phyloP scores from a whole-genome alignment of 1,139 yeast genomes.

The Protomyces lactucae-debilis region DNA sequence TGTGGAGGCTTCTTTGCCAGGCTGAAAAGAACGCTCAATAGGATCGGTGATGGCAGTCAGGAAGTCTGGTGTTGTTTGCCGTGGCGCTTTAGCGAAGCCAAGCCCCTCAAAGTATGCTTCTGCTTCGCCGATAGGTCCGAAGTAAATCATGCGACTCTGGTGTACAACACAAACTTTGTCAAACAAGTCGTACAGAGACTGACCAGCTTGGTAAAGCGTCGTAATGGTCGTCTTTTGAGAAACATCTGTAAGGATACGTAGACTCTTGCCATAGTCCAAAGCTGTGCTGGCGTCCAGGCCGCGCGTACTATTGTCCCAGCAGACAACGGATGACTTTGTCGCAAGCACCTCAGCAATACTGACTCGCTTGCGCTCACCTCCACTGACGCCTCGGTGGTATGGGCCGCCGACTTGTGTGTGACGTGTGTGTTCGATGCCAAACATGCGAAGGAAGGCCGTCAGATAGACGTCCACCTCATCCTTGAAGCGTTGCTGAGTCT shows the following conservation, averaged over 20 bases:
- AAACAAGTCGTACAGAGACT: conserved; percentile 62
- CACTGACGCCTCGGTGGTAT: conserved; percentile 70
- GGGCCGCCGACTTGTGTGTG: conserved; percentile 68
- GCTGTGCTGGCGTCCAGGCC: conserved; percentile 59
- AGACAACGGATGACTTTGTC: conserved; percentile 57
- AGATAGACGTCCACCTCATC: conserved; percentile 60
- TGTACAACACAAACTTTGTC: conserved; percentile 70
- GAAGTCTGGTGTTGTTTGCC: conserved; percentile 80
- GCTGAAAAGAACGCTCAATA: conserved; percentile 19
- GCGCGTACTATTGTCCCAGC: conserved; percentile 73
- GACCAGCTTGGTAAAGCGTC: conserved; percentile 79
- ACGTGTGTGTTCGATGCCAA: conserved; percentile 61
- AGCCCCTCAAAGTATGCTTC: conserved; percentile 55
- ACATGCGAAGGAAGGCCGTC: conserved; percentile 65
- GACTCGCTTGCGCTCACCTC: conserved; percentile 81
- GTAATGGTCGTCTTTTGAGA: conserved; percentile 62
- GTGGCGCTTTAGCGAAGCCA: conserved; percentile 66
- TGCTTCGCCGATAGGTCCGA: conserved; percentile 59
- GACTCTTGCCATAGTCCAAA: conserved; percentile 64
- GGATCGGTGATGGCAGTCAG: conserved; percentile 45
- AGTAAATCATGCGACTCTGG: conserved; percentile 71
- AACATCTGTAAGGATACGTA: conserved; percentile 59
- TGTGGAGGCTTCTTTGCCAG: conserved; percentile 52
- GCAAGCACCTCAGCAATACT: conserved; percentile 61
- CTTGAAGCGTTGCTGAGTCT: conserved; percentile 60